Evolutionary conservation across 768 basidiomycete species (phyloP), one percentile per base, ranked within the genome.

Genomic region (Kwoniella botswanensis): DNA sequence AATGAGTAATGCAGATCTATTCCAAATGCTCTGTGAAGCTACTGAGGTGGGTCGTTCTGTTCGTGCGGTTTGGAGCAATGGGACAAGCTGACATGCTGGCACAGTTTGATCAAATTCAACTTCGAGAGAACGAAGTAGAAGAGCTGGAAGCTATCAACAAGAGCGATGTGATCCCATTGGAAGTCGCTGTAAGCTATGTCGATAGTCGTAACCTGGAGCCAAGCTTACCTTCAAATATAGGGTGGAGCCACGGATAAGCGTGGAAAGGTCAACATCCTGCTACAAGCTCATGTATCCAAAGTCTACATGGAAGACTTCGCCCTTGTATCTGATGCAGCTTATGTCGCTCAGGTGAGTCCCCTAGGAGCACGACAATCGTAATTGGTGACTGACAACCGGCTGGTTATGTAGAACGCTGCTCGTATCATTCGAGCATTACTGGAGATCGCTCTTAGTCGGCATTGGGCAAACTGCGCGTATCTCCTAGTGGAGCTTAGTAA

Each of bases 1-100:
- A 67, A 97, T 98, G 95, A 88, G 91, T 1, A 96, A 98, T 84
- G 97, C 95, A 2, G 94, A 98, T 83, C 88, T 93, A 41, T 87
- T 99, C 68, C 87, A 84, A 2, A 89, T 98, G 89, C 87, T 98
- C 43, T 90, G 93, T 75, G 88, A 87, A 87, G 95, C 93, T 71
- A 94, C 93, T 15, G 97, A 99, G 87, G 94, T 93, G 73, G 72
- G 85, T 26, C 22, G 43, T 21, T 10, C 18, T 24, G 11, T 13
- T 63, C 2, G 21, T 68, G 13, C 26, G 59, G 41, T 69, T 1
- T 11, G 26, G 15, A 2, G 18, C 42, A 54, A 57, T 50, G 53
- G 63, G 44, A n/a, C 53, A 70, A 18, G 43, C 56, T 35, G 22
- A 67, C 15, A 3, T 1, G 4, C 1, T 35, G 11, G 29, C 67